A percentile compares a stretch with the other conserved stretches of the same genome.
phyloP scores from a whole-genome alignment of 2,329 filamentous ascomycete species.

The Aspergillus brunneoviolaceus region DNA sequence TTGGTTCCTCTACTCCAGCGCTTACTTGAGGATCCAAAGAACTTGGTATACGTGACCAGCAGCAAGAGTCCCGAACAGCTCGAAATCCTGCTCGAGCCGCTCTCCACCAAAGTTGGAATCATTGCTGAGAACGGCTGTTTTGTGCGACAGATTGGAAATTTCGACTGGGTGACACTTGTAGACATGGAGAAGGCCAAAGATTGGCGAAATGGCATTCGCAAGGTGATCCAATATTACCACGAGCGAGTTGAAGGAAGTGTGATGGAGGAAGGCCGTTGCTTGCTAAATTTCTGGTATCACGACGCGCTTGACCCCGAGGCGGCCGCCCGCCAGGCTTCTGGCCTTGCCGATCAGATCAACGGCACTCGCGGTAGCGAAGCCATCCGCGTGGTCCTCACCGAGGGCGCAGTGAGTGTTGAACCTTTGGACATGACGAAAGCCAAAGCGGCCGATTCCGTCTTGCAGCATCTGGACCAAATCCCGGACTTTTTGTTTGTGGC shows the following conservation, averaged over 20 bases:
- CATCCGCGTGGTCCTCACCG: slow-evolving; percentile 79
- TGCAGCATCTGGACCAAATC: slow-evolving; percentile 60
- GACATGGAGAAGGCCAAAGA: slow-evolving; percentile 66
- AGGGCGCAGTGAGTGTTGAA: slow-evolving; percentile 78
- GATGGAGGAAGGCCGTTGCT: slow-evolving; percentile 83
- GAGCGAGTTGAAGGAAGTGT: slow-evolving; percentile 83
- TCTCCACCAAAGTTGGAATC: slow-evolving; percentile 68
- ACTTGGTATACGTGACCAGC: slow-evolving; percentile 89
- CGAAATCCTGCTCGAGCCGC: slow-evolving; percentile 72
- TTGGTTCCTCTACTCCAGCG: slow-evolving; percentile 76
- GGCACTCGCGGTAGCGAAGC: slow-evolving; percentile 79
- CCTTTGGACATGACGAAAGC: slow-evolving; percentile 82
- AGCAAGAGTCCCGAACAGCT: slow-evolving; percentile 79
- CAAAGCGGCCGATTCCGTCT: slow-evolving; percentile 72
- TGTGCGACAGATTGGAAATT: slow-evolving; percentile 64
- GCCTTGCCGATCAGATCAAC: slow-evolving; percentile 91
- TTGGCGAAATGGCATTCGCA: slow-evolving; percentile 81
- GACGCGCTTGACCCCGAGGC: slow-evolving; percentile 71
- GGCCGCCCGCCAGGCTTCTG: slow-evolving; percentile 77
- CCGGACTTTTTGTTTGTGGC: slow-evolving; percentile 85
- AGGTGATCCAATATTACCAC: slow-evolving; percentile 81
- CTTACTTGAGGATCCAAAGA: slow-evolving; percentile 71
- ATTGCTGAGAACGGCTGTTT: slow-evolving; percentile 95
- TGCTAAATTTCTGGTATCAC: slow-evolving; percentile 83
- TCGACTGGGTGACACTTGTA: slow-evolving; percentile 72